Percentiles rank a stretch among this genome's conserved stretches.
These are phyloP conservation scores for Phascolomyces articulosus DNA, from an alignment of 371 early-diverging fungal species.

Conservation along the genomic window DNA sequence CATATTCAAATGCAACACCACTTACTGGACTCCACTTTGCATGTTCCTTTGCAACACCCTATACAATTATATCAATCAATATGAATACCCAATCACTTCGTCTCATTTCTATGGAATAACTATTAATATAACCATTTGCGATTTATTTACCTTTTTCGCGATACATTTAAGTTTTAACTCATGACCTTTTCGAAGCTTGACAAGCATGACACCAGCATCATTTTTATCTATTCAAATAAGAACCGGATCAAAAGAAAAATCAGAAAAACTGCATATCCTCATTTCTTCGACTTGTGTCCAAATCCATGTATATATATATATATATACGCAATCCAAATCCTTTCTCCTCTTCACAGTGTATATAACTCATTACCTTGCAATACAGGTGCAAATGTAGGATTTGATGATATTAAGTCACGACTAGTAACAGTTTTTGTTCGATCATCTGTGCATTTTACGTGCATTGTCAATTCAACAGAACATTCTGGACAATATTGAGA, in stretches of 20 bases:
- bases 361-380: slow-evolving; percentile 50
- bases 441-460: slow-evolving; percentile 84
- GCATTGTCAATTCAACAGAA: slow-evolving; percentile 87
- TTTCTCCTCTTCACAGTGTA: neutral
- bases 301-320: too few relatives aligned
- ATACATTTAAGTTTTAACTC: slow-evolving; percentile 87
- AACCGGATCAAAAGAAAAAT: slow-evolving; percentile 4
- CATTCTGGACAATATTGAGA: slow-evolving; percentile 87
- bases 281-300: too few relatives aligned
- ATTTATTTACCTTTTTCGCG: slow-evolving; percentile 82
- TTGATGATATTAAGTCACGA: slow-evolving; percentile 77
- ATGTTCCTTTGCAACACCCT: slow-evolving; percentile 97
- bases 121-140: too few relatives aligned
- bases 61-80: neutral
- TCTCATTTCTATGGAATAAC: too few relatives aligned
- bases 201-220: slow-evolving; percentile 86
- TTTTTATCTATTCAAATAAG: slow-evolving; percentile 50
- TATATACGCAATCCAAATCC: too few relatives aligned
- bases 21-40: slow-evolving; percentile 98
- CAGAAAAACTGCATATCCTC: too few relatives aligned
- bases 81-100: too few relatives aligned
- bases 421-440: slow-evolving; percentile 82
- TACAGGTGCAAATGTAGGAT: slow-evolving; percentile 82
- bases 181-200: slow-evolving; percentile 93
- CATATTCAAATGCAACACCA: slow-evolving; percentile 96